Base-by-base conservation (phyloP, 257 asterid species). In the Ligustrum vulgare region DNA sequence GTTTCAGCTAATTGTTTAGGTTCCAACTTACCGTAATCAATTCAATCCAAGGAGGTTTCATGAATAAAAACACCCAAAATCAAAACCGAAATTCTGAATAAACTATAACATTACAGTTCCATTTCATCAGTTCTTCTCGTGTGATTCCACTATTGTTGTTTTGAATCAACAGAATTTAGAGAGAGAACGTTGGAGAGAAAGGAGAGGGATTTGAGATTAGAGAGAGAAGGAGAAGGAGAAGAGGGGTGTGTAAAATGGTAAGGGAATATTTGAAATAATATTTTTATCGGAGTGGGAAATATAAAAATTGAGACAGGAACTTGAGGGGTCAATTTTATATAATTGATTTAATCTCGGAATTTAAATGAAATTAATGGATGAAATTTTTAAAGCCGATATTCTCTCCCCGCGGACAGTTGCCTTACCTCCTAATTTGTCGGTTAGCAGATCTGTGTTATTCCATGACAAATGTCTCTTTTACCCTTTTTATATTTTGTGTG, bases 381-480 rank as follows among this genome's bases (percentile, higher is more conserved):
- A 10, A 39, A 39, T 39, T 70, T 65, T 41, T 10, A 39, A 83
- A 0, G 74, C 74, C 87, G 93, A 76, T 83, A 80, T 85, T 86
- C 89, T 86, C 89, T 86, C 87, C 89, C 87, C 71, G 49, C 49
- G 5, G 49, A 41, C 49, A 41, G 5, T 41, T 41, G 49, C 49
- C 49, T 15, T 15, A 82, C 93, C 89, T 82, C 85, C 89, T 66
- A 41, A 72, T 88, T 87, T 91, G 91, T 93, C 97, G 95, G 87
- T 69, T 78, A 78, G 85, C 78, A 76, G 83, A 88, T 82, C 87
- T 85, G 81, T 67, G 70, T 76, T 9, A 51, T 39, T 73, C n/a
- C 58, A 11, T 10, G 11, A 4, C 11, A 41, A 41, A 10, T 41
- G 49, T 41, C 49, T 41, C 11, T 11, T 41, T 10, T 41, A 3